Evolutionary conservation across 768 basidiomycete species (phyloP).

Genomic region (Russula griseocarnosa): DNA sequence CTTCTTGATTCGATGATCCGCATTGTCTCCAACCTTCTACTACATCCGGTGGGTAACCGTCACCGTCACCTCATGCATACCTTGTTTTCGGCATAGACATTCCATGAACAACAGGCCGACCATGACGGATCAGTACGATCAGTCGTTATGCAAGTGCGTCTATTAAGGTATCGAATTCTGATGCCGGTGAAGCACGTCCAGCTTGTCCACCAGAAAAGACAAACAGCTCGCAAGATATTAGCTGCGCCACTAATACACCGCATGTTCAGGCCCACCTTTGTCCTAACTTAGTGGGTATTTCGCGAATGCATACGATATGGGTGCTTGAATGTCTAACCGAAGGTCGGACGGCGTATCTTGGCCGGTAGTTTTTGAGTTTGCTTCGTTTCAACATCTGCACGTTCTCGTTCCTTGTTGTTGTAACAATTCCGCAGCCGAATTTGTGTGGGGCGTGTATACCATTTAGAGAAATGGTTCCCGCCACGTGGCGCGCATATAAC

Average conservation of each 20-base stretch:
- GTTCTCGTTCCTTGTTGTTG: not conserved
- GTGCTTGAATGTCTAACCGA: not conserved
- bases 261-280: not conserved
- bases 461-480: not conserved
- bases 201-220: not conserved
- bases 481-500: not conserved
- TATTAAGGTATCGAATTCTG: not conserved
- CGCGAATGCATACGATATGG: no score
- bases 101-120: not conserved
- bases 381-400: not conserved
- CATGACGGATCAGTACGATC: not conserved
- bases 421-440: not conserved
- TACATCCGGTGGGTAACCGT: not conserved
- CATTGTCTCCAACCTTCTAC: not conserved
- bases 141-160: not conserved
- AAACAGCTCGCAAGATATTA: not conserved
- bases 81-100: not conserved
- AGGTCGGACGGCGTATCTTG: slow-evolving; percentile 7
- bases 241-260: not conserved
- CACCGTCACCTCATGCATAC: not conserved
- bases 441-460: not conserved
- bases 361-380: not conserved
- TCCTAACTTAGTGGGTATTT: slow-evolving; percentile 7
- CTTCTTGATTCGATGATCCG: slow-evolving; percentile 1
- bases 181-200: not conserved